Evolutionary conservation across 306 rosid species (phyloP).

Genomic region (Coriaria nepalensis): DNA sequence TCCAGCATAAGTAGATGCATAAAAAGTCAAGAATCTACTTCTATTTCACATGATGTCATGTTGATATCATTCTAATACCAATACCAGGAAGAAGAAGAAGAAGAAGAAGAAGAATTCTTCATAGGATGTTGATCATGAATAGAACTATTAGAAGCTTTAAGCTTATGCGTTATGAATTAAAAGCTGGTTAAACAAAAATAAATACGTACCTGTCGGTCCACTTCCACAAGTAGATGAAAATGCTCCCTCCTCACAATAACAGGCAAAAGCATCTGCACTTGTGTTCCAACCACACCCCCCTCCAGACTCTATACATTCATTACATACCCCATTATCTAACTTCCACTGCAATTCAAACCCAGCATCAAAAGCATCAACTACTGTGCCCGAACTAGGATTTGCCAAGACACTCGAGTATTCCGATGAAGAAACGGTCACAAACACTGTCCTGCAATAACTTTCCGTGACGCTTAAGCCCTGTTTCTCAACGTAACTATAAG

Average conservation of each 20-base stretch:
- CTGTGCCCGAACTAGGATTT: conserved; percentile 4
- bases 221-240: conserved; percentile 17
- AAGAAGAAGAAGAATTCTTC: too few species aligned
- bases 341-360: conserved; percentile 43
- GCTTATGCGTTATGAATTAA: conserved; percentile 1
- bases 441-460: conserved; percentile 21
- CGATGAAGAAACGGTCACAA: conserved; percentile 20
- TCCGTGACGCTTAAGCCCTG: not conserved
- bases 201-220: conserved; percentile 29
- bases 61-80: too few species aligned
- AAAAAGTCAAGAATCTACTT: too few species aligned
- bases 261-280: conserved; percentile 24
- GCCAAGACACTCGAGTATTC: conserved; percentile 1
- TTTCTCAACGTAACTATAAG: conserved; percentile 16
- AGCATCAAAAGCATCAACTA: conserved; percentile 18
- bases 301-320: conserved; percentile 21
- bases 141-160: not conserved
- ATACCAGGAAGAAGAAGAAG: too few species aligned
- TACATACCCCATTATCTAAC: conserved; percentile 25
- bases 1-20: too few species aligned
- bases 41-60: too few species aligned
- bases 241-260: conserved; percentile 41
- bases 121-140: not conserved
- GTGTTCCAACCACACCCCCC: conserved; percentile 37
- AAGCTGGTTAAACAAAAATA: too few species aligned